These are phyloP conservation scores for Diplodia scrobiculata DNA, from an alignment of 2,329 filamentous ascomycete genomes.

Conservation along the genomic window DNA sequence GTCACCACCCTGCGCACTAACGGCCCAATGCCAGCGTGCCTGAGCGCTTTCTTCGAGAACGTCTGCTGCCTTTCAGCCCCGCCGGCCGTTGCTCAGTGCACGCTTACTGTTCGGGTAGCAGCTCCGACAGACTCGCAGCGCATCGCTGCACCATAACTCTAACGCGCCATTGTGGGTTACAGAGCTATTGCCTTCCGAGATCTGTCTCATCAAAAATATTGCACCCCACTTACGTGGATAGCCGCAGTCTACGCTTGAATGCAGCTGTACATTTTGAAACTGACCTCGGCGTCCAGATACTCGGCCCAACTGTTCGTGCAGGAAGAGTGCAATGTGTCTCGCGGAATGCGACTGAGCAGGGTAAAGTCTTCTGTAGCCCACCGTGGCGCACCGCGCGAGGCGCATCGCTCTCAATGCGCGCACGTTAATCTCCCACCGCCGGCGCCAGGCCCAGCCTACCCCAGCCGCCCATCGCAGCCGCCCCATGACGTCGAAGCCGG, in stretches of 20 bases:
- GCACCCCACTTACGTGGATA: neutral
- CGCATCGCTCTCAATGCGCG: conserved; percentile 20
- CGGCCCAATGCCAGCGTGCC: neutral
- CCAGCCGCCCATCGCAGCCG: conserved; percentile 8
- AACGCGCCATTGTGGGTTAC: conserved; percentile 1
- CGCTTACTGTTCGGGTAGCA: neutral
- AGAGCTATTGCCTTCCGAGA: neutral
- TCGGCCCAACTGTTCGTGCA: neutral
- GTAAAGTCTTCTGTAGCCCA: neutral
- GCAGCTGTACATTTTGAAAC: neutral
- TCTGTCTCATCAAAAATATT: neutral
- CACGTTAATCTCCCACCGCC: conserved; percentile 23
- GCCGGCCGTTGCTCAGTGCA: conserved; percentile 16
- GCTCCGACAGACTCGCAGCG: conserved; percentile 7
- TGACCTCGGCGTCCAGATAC: neutral
- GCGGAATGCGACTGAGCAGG: neutral
- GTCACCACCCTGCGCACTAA: conserved; percentile 10
- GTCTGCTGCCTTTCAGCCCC: neutral
- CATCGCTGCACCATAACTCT: conserved; percentile 7
- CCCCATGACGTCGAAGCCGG: conserved; percentile 16
- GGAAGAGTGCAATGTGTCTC: neutral
- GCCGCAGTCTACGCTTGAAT: neutral
- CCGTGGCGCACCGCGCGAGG: conserved; percentile 16
- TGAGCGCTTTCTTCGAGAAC: conserved; percentile 12
- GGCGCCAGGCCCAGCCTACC: conserved; percentile 14